Evolutionary conservation across 768 basidiomycete genomes (phyloP).

Genomic region (Tephrocybe sp.): DNA sequence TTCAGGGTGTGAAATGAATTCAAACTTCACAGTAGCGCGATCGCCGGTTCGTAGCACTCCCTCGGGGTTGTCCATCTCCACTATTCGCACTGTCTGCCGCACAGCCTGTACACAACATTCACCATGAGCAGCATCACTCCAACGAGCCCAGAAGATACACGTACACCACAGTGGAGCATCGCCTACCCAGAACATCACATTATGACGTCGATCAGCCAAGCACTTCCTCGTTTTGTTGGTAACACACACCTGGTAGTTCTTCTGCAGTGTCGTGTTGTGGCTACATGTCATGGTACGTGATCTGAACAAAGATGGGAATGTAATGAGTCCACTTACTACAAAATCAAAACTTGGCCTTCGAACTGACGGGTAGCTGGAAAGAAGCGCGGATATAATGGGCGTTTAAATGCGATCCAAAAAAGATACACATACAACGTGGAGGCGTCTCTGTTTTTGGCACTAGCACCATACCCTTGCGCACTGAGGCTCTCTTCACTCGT

Average conservation of each 20-base stretch:
- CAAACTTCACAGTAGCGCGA: slow-evolving; percentile 89
- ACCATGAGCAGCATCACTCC: slow-evolving; percentile 2
- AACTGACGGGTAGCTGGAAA: slow-evolving; percentile 73
- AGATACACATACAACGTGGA: slow-evolving; percentile 59
- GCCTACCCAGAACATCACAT: slow-evolving; percentile 48
- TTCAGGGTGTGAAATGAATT: slow-evolving; percentile 91
- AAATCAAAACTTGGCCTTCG: slow-evolving; percentile 89
- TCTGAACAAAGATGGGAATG: background rate
- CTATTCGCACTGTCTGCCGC: slow-evolving; percentile 87
- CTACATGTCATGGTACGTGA: slow-evolving; percentile 33
- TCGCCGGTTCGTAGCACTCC: slow-evolving; percentile 92
- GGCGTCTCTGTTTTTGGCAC: slow-evolving; percentile 75
- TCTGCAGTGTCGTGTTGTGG: slow-evolving; percentile 91
- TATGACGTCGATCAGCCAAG: background rate
- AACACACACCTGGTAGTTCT: slow-evolving; percentile 77
- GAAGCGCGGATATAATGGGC: background rate
- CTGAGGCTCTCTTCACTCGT: slow-evolving; percentile 72
- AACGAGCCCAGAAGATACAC: slow-evolving; percentile 19
- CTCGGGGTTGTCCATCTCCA: slow-evolving; percentile 89
- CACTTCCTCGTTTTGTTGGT: background rate
- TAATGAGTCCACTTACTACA: slow-evolving; percentile 61
- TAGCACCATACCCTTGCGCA: slow-evolving; percentile 94
- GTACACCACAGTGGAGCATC: slow-evolving; percentile 89
- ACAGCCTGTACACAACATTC: slow-evolving; percentile 55
- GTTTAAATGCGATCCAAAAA: background rate